Base-by-base conservation (phyloP, 176 grass and related monocot genomes). In the Puccinellia tenuiflora region DNA sequence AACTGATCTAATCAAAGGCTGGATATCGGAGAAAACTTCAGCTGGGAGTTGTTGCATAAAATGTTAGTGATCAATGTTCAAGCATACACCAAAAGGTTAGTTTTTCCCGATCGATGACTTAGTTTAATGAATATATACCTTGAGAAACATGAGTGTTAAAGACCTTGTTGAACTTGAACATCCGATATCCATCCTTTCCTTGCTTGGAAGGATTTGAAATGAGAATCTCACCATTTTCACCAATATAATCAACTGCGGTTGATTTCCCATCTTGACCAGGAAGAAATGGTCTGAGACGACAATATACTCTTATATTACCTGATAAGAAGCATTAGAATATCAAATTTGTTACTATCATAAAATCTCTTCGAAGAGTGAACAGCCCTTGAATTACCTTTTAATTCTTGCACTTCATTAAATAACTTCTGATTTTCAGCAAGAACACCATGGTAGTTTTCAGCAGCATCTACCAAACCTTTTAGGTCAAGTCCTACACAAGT, bases 81-180 rank as follows among this genome's bases (percentile, higher is more conserved):
- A 73, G 3, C 0, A 54, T 43, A 65, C 24, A 33, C 12, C 13
- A 82, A 65, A 34, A 28, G 21, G 2, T 22, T 37, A 42, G 35
- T 4, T 38, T 61, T 53, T 67, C 68, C 26, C 18, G 10, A 83
- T 81, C 68, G 3, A 50, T 61, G 25, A 47, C 18, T 53, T 67
- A 17, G 35, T 33, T 45, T 51, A 83, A 14, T 65, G 50, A 29
- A 85, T 9, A 59, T 62, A 81, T 94, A 99, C 96, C 91, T 99
- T 99, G 96, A 88, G 96, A 93, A 82, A 74, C 66, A 86, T 75
- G 62, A 67, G 88, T 79, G 69, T 25, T 45, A 68, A 93, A 96
- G 28, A 96, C 93, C 65, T 99, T 99, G 77, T 99, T 99, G 73
- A 99, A 99, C 88, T 96, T 99, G 87, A 99, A 99, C 89, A 93